Evolutionary conservation across 257 asterid species (phyloP), one percentile per base, ranked within the genome.

Genomic region (Buddleja alternifolia): DNA sequence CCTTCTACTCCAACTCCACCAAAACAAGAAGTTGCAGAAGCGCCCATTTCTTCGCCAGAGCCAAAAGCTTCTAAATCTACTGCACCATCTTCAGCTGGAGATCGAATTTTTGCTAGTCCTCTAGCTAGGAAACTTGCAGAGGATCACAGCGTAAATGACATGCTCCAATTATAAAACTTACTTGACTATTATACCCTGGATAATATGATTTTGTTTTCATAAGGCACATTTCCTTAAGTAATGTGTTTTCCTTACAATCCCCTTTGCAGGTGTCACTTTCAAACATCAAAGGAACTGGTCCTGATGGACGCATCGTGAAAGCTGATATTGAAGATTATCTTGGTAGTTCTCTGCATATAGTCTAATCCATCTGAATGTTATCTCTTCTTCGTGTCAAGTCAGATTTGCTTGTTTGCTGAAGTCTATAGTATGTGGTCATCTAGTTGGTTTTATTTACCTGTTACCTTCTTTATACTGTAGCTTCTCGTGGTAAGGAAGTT

Each of bases 71-170:
- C 96, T 45, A 80, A 79, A 78, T 84, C 94, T 14, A 83, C 79
- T 72, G 75, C 77, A 59, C 79, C 86, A 59, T 76, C 90, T 66
- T 70, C 87, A 34, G 67, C 81, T 6, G 95, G 74, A 71, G 86
- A 85, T 79, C 97, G 97, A 52, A 68, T 91, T 74, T 93, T 93
- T 73, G 92, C 96, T 63, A 93, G 99, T 76, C 99, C 99, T 60
- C 82, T 90, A 42, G 99, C 99, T 68, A 82, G 86, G 78, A 93
- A 85, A 78, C 85, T 90, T 42, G 96, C 96, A 0, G 99, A 88
- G 73, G 99, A 90, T 70, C 75, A 84, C 55, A 83, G 84, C 77
- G 99, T 93, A 90, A 63, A 16, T 36, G 19, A 23, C 53, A 74
- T 72, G 57, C 46, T 42, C 19, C 24, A 37, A 51, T 57, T 51